phyloP scores from a whole-genome alignment of 192 early-diverging fungal genomes.

The Umbelopsis isabellina region DNA sequence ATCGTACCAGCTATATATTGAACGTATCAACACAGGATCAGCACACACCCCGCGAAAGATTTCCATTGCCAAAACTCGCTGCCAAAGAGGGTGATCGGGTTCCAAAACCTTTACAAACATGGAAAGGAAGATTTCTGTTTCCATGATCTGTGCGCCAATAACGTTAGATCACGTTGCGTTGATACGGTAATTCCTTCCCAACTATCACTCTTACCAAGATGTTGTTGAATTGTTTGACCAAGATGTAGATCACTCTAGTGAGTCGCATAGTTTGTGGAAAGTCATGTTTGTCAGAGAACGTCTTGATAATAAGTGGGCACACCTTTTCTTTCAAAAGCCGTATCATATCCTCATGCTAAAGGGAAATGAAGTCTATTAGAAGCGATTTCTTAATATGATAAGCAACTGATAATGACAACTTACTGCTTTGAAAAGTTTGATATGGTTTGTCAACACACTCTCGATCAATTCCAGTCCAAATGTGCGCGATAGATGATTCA shows the following conservation, averaged over 20 bases:
- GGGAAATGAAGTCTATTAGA: not conserved
- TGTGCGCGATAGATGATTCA: slow-evolving; percentile 60
- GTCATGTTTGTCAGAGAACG: slow-evolving; percentile 88
- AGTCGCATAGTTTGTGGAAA: slow-evolving; percentile 85
- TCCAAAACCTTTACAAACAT: slow-evolving; percentile 86
- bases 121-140: slow-evolving; percentile 94
- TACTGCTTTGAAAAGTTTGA: slow-evolving; percentile 74
- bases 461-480: slow-evolving; percentile 95
- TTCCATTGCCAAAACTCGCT: slow-evolving; percentile 81
- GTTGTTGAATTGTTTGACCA: slow-evolving; percentile 78
- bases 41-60: slow-evolving; percentile 70
- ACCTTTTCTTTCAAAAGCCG: slow-evolving; percentile 77
- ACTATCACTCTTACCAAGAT: slow-evolving; percentile 53
- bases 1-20: slow-evolving; percentile 80
- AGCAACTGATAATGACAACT: not conserved
- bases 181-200: not conserved
- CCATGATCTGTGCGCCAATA: slow-evolving; percentile 60
- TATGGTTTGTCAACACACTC: slow-evolving; percentile 81
- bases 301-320: slow-evolving; percentile 88
- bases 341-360: slow-evolving; percentile 73
- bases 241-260: slow-evolving; percentile 76
- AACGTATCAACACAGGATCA: slow-evolving; percentile 63
- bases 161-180: slow-evolving; percentile 32
- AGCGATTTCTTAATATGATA: not conserved
- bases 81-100: slow-evolving; percentile 79